Evolutionary conservation across 306 rosid genomes (phyloP), one percentile per base, ranked within the genome.

Genomic region (Biancaea sappan): DNA sequence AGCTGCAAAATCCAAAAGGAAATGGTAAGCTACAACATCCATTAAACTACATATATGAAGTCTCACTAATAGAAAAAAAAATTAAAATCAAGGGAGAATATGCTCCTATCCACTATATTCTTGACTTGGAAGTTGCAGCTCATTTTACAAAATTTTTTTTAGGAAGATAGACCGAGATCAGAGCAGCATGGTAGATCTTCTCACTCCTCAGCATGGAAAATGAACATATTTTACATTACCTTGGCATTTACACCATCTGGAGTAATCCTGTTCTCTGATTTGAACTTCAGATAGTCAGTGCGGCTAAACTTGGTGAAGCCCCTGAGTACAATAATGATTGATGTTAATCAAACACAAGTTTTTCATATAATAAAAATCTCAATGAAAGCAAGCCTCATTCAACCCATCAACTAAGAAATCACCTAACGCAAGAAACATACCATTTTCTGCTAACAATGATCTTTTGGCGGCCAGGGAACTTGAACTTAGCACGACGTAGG

Each of bases 391-490:
- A 29, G 38, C n/a, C 60, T 1, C 5, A 41, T 40, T 2, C 61
- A 24, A 68, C 54, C 65, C 50, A 16, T 14, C 21, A 58, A 34
- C 18, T 8, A 47, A 11, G 18, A 21, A 18, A 2, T 3, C 34
- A 16, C 44, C 3, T 15, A 40, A 48, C 47, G n/a, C n/a, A n/a
- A n/a, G n/a, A 8, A 67, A 25, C 94, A 47, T 69, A 91, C 97
- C 97, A 91, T 66, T 89, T 91, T 82, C 95, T 80, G 86, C 92
- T 89, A 2, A 85, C 89, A 5, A 91, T 91, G 78, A 91, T 91
- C 92, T 91, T 91, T 43, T 91, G 98, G 34, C 93, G 92, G 8
- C 96, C 98, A 2, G 94, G 96, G 65, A 92, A 92, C 87, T 90
- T 90, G 35, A 91, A 91, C 83, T 91, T 89, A 0, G 97, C 97